A percentile compares a stretch with the other conserved stretches of the same genome.
Conservation (phyloP, 2,329 filamentous ascomycete species). For the Colletotrichum liriopes region DNA sequence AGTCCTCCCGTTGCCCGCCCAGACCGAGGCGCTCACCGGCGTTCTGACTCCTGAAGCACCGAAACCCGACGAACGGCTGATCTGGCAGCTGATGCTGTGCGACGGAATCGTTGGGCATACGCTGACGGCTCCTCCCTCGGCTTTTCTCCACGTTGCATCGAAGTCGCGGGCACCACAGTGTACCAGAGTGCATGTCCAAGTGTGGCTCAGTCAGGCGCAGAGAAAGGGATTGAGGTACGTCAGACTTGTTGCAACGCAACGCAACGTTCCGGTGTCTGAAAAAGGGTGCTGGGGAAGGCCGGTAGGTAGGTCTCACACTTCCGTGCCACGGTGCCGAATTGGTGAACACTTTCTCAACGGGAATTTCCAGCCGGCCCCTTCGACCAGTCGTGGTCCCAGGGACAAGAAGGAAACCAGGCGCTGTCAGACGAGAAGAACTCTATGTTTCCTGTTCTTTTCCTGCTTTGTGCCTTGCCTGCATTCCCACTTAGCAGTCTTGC, state of each 20-base stretch:
- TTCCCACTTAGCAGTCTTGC: neutral
- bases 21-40: constrained; percentile 38
- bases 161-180: neutral
- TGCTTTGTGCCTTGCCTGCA: neutral
- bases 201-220: constrained; percentile 26
- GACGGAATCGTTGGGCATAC: constrained; percentile 19
- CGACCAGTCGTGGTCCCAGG: neutral
- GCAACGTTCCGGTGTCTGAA: constrained; percentile 8
- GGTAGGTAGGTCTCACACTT: constrained; percentile 24
- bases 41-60: constrained; percentile 12
- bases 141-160: neutral
- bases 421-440: neutral
- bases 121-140: constrained; percentile 1
- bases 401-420: constrained; percentile 5
- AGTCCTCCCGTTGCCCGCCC: constrained; percentile 10
- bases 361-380: constrained; percentile 13
- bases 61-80: constrained; percentile 32
- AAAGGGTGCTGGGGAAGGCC: neutral
- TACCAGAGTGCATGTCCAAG: neutral
- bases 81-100: constrained; percentile 34
- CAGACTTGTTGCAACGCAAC: neutral
- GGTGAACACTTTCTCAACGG: constrained; percentile 30
- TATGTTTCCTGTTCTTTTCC: neutral
- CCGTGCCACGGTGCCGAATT: constrained; percentile 30
- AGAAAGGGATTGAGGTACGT: constrained; percentile 4